phyloP scores from a whole-genome alignment of 2,329 filamentous ascomycete genomes.

The Fusarium sp. region DNA sequence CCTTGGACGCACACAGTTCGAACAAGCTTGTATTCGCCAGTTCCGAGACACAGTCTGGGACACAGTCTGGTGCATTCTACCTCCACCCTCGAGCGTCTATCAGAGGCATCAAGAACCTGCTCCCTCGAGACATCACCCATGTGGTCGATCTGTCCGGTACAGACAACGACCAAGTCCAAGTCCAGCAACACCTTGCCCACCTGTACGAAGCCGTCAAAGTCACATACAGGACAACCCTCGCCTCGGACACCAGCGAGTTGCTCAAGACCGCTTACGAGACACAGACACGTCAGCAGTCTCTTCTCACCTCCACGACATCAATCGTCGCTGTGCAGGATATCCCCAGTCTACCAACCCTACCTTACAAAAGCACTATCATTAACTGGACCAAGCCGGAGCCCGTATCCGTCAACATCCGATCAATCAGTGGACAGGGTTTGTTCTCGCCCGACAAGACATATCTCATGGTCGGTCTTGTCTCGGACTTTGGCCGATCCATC shows the following conservation, averaged over 20 bases:
- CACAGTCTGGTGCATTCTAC: not conserved
- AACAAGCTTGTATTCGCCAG: not conserved
- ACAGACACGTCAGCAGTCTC: not conserved
- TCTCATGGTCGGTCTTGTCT: slow-evolving; percentile 12
- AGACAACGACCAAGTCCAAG: not conserved
- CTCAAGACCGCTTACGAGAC: not conserved
- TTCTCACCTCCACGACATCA: not conserved
- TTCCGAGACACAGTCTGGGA: not conserved
- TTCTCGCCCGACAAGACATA: not conserved
- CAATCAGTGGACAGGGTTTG: not conserved
- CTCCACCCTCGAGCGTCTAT: not conserved
- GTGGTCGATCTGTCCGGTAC: not conserved
- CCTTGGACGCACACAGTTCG: not conserved
- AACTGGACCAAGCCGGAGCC: not conserved
- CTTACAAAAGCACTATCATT: not conserved
- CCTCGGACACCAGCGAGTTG: not conserved
- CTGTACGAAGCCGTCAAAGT: not conserved
- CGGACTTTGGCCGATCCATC: slow-evolving; percentile 3
- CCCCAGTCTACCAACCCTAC: not conserved
- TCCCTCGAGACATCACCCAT: not conserved
- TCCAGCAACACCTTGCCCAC: not conserved
- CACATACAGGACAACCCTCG: not conserved
- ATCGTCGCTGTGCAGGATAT: not conserved
- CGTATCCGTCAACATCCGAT: not conserved
- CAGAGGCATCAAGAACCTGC: not conserved